A percentile compares a stretch with the other conserved stretches of the same genome.
These are phyloP conservation scores for Inga leiocalycina DNA, from an alignment of 306 rosid species.

Conservation along the genomic window DNA sequence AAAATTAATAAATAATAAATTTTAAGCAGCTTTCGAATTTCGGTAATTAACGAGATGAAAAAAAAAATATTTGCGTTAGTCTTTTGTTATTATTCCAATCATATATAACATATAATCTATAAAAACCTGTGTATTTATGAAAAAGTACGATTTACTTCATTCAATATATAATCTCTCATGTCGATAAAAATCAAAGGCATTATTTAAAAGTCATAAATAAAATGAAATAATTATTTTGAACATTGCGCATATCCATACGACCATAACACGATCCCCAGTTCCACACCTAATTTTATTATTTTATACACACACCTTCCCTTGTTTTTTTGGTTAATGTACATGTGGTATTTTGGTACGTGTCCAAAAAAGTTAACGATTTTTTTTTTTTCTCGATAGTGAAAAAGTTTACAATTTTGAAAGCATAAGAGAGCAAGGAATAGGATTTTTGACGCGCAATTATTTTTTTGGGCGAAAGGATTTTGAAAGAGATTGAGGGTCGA, in stretches of 20 bases:
- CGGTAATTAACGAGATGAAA: too few species aligned
- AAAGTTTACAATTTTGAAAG: not conserved
- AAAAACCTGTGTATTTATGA: too few species aligned
- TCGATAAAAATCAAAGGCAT: not conserved
- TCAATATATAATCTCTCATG: not conserved
- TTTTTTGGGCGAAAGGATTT: not conserved
- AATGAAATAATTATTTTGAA: not conserved
- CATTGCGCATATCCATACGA: not conserved
- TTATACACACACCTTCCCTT: not conserved
- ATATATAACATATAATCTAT: too few species aligned
- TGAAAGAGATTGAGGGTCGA: constrained; percentile 30
- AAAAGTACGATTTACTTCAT: not conserved
- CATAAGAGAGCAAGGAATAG: not conserved
- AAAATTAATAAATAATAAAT: too few species aligned
- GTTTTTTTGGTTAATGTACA: not conserved
- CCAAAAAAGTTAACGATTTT: not conserved
- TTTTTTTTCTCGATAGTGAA: too few species aligned
- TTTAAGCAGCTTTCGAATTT: too few species aligned
- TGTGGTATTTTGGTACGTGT: not conserved
- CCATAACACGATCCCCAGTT: not conserved
- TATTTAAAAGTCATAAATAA: not conserved
- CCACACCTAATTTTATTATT: too few species aligned
- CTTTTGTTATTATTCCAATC: not conserved
- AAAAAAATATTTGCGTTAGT: too few species aligned
- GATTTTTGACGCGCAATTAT: not conserved